Evolutionary conservation across 371 early-diverging fungal species (phyloP), one percentile per base, ranked within the genome.

Genomic region (Zychaea mexicana): DNA sequence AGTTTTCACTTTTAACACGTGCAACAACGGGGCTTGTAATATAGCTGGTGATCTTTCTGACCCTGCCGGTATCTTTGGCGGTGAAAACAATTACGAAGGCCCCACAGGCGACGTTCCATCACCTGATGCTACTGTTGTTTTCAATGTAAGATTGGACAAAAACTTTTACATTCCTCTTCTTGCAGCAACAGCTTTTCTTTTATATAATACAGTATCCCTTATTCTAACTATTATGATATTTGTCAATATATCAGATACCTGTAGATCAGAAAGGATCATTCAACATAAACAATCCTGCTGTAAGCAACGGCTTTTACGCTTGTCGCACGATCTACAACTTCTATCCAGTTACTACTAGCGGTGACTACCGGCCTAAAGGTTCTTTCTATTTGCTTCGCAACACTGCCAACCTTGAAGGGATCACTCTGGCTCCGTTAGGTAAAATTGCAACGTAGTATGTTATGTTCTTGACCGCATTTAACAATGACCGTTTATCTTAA

Each of bases 261-360:
- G 67, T 73, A 6, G 28, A 8, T 8, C 21, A 38, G 9, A 64
- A 42, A 9, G 32, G 31, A 9, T 62, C 67, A 12, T 36, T 67
- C 28, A 19, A 32, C 17, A 22, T 70, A 10, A 26, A 24, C 32
- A 27, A 32, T 1, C 27, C 57, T 30, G 30, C 60, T 9, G 52
- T 53, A 7, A 27, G 32, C 17, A 2, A 21, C 0, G 72, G 66
- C 2, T 49, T 57, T 8, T 8, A 42, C 21, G 4, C 22, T 8
- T 73, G 70, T 31, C 56, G 32, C 2, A 52, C 57, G 0, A 52
- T 73, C 31, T 70, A 54, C 22, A 67, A 73, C 55, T 64, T 70
- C 10, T 73, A 70, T 24, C 70, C 73, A 3, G 52, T 54, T 1
- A 67, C 64, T 55, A 15, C 15, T 0, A 7, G 4, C 8, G 67